Evolutionary conservation across 768 basidiomycete species (phyloP).

Genomic region (Kondoa malvinella): DNA sequence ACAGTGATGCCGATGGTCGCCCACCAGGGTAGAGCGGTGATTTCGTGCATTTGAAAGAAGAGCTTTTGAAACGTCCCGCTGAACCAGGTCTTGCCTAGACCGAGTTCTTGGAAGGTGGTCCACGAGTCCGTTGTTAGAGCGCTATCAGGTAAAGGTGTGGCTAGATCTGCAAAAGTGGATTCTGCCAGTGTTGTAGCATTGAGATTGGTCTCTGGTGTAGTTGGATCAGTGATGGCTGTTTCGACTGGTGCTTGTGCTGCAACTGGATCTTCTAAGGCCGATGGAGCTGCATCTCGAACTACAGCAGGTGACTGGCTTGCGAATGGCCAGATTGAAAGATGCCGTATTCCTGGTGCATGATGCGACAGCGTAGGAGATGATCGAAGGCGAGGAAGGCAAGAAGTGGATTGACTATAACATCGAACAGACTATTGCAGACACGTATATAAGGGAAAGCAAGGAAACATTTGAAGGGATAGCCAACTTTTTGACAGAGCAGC

Average conservation of each 20-base stretch:
- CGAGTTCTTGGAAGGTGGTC: background rate
- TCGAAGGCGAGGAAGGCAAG: background rate
- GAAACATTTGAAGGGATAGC: background rate
- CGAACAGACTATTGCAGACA: background rate
- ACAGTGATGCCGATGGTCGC: slow-evolving; percentile 57
- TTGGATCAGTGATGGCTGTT: background rate
- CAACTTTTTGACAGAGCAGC: background rate
- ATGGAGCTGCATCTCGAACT: background rate
- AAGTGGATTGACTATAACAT: background rate
- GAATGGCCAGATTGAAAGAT: background rate
- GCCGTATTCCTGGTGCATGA: background rate
- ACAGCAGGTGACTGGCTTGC: background rate
- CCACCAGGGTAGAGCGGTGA: slow-evolving; percentile 56
- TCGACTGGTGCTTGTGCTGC: background rate
- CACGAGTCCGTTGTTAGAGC: background rate
- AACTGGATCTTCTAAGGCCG: background rate
- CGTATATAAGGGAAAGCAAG: background rate
- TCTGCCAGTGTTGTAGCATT: background rate
- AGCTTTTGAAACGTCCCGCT: slow-evolving; percentile 31
- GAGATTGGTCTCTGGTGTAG: background rate
- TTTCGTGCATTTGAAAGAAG: slow-evolving; percentile 19
- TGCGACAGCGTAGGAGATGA: background rate
- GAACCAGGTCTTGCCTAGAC: slow-evolving; percentile 22
- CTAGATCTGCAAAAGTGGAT: background rate
- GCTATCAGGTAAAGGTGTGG: background rate